Percentiles rank a stretch among this genome's conserved stretches.
Conservation (phyloP, 169 alveolate species). For the Eimeria acervulina region DNA sequence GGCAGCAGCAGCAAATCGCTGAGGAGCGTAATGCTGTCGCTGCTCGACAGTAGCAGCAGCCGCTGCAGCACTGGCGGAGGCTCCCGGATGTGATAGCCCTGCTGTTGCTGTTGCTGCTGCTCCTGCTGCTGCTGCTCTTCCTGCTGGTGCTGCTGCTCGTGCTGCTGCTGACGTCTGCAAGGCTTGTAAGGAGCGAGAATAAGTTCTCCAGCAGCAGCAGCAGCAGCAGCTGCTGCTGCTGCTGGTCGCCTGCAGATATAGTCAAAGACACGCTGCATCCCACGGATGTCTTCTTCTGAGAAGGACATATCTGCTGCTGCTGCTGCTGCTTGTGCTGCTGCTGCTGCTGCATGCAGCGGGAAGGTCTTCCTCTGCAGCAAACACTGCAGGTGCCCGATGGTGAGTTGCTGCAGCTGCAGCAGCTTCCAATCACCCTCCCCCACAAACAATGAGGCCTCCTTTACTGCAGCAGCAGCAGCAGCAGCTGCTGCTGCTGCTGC, state of each 20-base stretch:
- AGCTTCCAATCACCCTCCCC: constrained; percentile 53
- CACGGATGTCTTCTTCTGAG: neutral
- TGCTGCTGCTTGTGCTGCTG: neutral
- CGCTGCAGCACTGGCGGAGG: constrained; percentile 36
- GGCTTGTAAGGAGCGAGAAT: neutral
- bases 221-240: constrained; percentile 53
- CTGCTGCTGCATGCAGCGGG: constrained; percentile 16
- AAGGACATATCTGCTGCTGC: neutral
- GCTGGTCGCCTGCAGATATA: constrained; percentile 15
- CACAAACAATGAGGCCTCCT: neutral
- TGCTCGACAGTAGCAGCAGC: constrained; percentile 56
- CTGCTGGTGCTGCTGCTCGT: neutral
- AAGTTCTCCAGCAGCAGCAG: constrained; percentile 2
- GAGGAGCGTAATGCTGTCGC: constrained; percentile 14
- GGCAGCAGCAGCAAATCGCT: constrained; percentile 68
- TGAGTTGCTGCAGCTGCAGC: constrained; percentile 61
- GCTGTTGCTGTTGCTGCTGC: neutral
- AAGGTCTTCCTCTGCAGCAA: neutral
- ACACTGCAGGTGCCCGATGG: neutral
- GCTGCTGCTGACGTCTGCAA: neutral
- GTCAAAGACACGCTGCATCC: constrained; percentile 36
- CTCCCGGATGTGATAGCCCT: neutral
- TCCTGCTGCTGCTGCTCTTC: constrained; percentile 31
- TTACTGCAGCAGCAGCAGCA: constrained; percentile 33
- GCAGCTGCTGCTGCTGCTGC: constrained; percentile 67